Base-by-base conservation (phyloP, 73 alveolate genomes). In the Tetrahymena borealis region DNA sequence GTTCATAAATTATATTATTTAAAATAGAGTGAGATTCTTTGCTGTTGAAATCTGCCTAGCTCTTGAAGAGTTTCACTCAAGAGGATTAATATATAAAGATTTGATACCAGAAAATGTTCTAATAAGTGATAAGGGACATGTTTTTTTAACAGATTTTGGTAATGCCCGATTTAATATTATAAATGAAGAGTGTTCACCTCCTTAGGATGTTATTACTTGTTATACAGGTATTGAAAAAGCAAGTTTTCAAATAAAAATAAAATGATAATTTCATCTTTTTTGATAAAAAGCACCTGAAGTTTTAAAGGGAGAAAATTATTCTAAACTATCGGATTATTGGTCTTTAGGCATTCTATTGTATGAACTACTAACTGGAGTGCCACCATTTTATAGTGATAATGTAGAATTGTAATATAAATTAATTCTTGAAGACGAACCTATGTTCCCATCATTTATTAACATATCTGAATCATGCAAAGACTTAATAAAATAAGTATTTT, bases 221-320 rank as follows among this genome's bases (percentile, higher is more conserved):
- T 60, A 60, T 60, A 60, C 85, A 6, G 85, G 85, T 60, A 60
- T 24, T 20, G 0, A 60, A 18, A 24, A 4, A 1, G 4, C 10
- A 60, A 60, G 28, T 0, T 60, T 42, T 10, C 24, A 12, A 1
- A 12, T 42, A 42, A 42, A 12, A n/a, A 42, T 42, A n/a, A 12
- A 42, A 42, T 12, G 24, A 42, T 42, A 12, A 3, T 12, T 42
- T 97, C 31, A 98, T 98, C 31, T 96, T 96, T 93, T 94, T 97
- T n/a, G n/a, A n/a, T n/a, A n/a, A n/a, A n/a, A n/a, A 78, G 98
- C 99, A 2, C 99, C 99, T 24, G 99, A 97, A 91, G 96, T 97
- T 97, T 95, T 97, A 39, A 94, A 95, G 38, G 93, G 99, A 93
- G 90, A 92, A 31, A 98, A 98, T 16, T 98, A 97, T 94, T 98